Conservation (phyloP, 768 basidiomycete species). For the Mycena rebaudengoi region DNA sequence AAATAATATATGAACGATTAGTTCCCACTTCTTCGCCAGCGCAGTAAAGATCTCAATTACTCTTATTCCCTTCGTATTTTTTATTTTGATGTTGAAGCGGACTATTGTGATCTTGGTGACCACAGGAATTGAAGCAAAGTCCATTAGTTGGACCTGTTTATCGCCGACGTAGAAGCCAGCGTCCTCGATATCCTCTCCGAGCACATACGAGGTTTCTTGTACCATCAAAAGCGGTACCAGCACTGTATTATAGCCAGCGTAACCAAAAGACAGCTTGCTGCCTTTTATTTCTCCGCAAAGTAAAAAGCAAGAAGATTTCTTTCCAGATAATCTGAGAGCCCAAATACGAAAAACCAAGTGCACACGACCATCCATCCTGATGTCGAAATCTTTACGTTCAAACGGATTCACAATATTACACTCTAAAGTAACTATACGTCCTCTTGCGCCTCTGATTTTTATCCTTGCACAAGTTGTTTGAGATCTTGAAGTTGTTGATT, state of each 20-base stretch:
- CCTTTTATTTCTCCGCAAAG: not conserved
- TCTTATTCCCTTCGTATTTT: not conserved
- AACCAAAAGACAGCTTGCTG: not conserved
- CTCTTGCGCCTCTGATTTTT: too few relatives aligned
- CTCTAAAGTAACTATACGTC: too few relatives aligned
- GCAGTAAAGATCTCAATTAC: not conserved
- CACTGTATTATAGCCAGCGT: not conserved
- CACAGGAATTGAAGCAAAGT: constrained; percentile 1
- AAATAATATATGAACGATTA: too few relatives aligned
- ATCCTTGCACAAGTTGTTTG: too few relatives aligned
- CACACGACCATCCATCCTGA: too few relatives aligned
- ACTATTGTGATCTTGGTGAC: not conserved
- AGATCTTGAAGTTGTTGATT: too few relatives aligned
- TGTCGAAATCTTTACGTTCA: too few relatives aligned
- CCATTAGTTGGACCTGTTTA: not conserved
- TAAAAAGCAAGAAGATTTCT: too few relatives aligned
- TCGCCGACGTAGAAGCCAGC: not conserved
- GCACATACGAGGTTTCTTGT: not conserved
- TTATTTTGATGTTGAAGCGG: not conserved
- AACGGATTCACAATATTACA: too few relatives aligned
- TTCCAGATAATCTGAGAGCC: too few relatives aligned
- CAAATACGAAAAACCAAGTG: too few relatives aligned
- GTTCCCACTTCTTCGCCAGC: not conserved
- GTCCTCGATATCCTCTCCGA: not conserved
- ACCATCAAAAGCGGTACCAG: too few relatives aligned